Evolutionary conservation across 2,329 filamentous ascomycete genomes (phyloP), one percentile per base, ranked within the genome.

Genomic region (Colletotrichum chlorophyti): DNA sequence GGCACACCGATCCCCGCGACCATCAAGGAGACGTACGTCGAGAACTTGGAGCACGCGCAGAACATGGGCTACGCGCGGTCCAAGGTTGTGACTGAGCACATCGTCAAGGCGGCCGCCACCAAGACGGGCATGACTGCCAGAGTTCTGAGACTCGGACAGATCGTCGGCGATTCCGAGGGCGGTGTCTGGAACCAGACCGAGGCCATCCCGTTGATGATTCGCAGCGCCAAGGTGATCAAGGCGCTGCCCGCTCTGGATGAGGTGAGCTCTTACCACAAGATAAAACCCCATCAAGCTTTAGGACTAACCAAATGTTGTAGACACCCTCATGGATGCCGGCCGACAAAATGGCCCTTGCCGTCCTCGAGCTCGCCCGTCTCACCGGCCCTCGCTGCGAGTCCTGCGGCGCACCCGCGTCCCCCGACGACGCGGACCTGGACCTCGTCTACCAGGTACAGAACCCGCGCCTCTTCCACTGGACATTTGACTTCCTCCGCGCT

Each of bases 371-470:
- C 11, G 64, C 65, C 1, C 63, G 65, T 9, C 41, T 70, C 5
- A 53, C 50, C 12, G 46, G 48, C 6, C 23, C 52, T 0, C 58
- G 60, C 66, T 73, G 15, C 63, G 73, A 6, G 67, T 76, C 49
- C 63, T 76, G 14, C 63, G 65, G 4, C 64, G 66, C n/a, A 19
- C 68, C 10, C 45, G 40, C 12, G 11, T 51, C 7, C 2, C 34
- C 21, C 7, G 60, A 53, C 15, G 63, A 68, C 17, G 40, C 29
- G 5, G 55, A 58, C 11, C 15, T 46, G 2, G 63, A 68, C 3
- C 64, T 73, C 0, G 74, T 85, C 14, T 83, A 79, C 57, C 81
- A 86, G 55, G 70, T 88, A 8, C 72, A 81, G n/a, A 85, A 85
- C 57, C 76, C 77, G 0, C 68, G 63, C 6, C 68, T 72, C 0